phyloP scores from a whole-genome alignment of 148 eudicot species.

The Camellia sinensis region DNA sequence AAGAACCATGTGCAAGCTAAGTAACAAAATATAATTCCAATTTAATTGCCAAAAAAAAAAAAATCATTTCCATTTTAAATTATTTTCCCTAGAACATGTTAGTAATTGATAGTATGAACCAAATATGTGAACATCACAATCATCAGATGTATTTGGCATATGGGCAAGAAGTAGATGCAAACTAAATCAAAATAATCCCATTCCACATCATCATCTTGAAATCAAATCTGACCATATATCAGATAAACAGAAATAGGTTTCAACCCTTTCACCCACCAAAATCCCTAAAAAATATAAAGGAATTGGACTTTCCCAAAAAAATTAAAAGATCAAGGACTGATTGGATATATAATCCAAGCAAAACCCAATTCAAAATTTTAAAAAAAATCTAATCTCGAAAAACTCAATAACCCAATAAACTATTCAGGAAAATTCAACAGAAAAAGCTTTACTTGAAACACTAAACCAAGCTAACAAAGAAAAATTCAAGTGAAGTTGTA shows the following conservation, averaged over 20 bases:
- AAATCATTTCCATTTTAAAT: background rate
- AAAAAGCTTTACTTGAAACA: background rate
- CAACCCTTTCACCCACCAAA: background rate
- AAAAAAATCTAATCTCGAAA: background rate
- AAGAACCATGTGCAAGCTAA: background rate
- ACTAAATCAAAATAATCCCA: background rate
- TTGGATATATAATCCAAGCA: background rate
- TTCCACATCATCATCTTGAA: background rate
- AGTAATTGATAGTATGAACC: background rate
- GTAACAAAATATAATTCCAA: background rate
- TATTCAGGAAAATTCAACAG: background rate
- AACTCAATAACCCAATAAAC: background rate
- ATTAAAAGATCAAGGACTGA: background rate
- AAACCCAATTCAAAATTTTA: background rate
- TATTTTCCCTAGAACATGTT: background rate
- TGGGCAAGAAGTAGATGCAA: background rate
- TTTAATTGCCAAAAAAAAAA: too few species aligned
- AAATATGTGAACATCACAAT: background rate
- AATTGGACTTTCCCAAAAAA: background rate
- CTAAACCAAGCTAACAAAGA: background rate
- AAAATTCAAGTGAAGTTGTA: background rate
- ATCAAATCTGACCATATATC: conserved; percentile 3
- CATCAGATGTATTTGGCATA: background rate
- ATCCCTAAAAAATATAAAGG: background rate
- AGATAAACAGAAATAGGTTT: background rate